These are phyloP conservation scores for Eucalyptus camaldulensis DNA, from an alignment of 345 rosid species.

Conservation along the genomic window DNA sequence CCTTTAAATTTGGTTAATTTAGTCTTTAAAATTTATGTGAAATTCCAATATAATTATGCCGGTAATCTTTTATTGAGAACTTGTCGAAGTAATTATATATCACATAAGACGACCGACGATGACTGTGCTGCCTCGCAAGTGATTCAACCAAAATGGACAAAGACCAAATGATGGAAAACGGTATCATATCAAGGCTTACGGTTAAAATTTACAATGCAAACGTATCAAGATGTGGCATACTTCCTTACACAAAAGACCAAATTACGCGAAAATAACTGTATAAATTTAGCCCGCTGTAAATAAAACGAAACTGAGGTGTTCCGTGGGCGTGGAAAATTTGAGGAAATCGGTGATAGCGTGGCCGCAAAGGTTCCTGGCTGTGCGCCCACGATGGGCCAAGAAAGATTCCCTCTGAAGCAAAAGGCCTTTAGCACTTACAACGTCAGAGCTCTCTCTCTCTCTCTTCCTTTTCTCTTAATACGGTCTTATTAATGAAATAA, in stretches of 20 bases:
- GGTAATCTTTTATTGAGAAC: rapidly evolving
- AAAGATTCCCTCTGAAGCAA: not conserved
- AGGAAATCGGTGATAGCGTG: not conserved
- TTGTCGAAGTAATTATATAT: rapidly evolving
- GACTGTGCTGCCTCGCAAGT: rapidly evolving
- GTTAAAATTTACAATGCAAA: not conserved
- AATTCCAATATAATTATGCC: rapidly evolving
- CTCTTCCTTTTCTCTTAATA: rapidly evolving
- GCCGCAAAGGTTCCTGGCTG: not conserved
- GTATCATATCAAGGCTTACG: not conserved
- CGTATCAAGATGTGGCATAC: not conserved
- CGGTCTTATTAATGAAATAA: not conserved
- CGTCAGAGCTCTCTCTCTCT: not conserved
- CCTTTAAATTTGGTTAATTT: not conserved
- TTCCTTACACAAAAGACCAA: not conserved
- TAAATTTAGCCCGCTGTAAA: not conserved
- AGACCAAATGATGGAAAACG: not conserved
- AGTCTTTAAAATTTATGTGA: not conserved
- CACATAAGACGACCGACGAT: rapidly evolving
- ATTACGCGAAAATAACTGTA: not conserved
- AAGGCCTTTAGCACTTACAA: not conserved
- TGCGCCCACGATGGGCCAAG: not conserved
- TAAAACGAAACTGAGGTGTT: not conserved
- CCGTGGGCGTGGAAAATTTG: not conserved
- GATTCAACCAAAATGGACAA: not conserved